A percentile compares a stretch with the other conserved stretches of the same genome.
Evolutionary conservation across 257 asterid genomes (phyloP).

Genomic region (Solanum rostratum): DNA sequence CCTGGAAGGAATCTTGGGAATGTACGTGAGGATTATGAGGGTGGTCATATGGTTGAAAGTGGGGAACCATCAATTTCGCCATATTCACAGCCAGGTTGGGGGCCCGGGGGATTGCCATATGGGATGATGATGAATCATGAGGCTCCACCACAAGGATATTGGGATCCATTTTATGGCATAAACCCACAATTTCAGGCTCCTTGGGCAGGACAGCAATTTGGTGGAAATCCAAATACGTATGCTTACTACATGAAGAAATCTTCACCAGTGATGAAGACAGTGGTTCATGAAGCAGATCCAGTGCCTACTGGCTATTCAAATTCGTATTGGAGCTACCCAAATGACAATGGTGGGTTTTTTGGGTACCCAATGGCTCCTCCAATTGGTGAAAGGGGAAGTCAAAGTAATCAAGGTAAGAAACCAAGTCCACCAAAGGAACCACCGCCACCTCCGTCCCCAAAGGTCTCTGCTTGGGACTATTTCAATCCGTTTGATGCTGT

Average conservation of each 20-base stretch:
- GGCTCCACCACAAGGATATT: slow-evolving; percentile 11
- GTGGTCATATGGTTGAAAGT: not conserved
- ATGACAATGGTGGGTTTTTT: slow-evolving; percentile 32
- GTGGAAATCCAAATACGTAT: slow-evolving; percentile 21
- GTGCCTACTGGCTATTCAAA: slow-evolving; percentile 51
- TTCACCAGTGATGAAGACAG: slow-evolving; percentile 53
- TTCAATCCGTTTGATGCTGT: slow-evolving; percentile 57
- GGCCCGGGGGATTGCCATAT: not conserved
- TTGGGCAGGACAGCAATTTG: slow-evolving; percentile 10
- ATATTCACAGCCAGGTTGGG: slow-evolving; percentile 13
- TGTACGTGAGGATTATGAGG: not conserved
- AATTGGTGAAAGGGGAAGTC: slow-evolving; percentile 1
- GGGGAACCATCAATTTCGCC: not conserved
- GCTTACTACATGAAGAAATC: slow-evolving; percentile 71
- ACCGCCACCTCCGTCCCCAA: slow-evolving; percentile 90
- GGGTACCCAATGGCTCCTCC: slow-evolving; percentile 22
- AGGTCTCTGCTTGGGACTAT: slow-evolving; percentile 74
- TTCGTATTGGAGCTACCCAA: slow-evolving; percentile 35
- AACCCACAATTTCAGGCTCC: slow-evolving; percentile 7
- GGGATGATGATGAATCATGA: slow-evolving; percentile 17
- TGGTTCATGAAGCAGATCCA: slow-evolving; percentile 54
- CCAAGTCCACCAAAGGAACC: slow-evolving; percentile 34
- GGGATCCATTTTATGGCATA: slow-evolving; percentile 8
- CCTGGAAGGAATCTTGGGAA: not conserved
- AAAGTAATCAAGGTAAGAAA: slow-evolving; percentile 18